phyloP scores from a whole-genome alignment of 2,329 filamentous ascomycete genomes.

The Ophiobolus disseminans region DNA sequence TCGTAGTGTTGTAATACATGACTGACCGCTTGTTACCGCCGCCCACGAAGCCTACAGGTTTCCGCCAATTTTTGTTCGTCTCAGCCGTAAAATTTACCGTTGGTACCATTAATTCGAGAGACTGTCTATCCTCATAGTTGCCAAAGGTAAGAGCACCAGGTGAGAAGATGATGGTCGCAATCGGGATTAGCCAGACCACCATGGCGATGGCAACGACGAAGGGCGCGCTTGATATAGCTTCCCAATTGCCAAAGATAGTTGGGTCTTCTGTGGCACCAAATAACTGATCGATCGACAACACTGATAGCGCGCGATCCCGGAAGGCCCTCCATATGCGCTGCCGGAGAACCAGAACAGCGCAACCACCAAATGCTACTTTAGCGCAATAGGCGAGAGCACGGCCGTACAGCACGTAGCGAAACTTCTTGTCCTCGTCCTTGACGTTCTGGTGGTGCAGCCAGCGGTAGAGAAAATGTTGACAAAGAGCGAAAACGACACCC shows the following conservation, averaged over 20 bases:
- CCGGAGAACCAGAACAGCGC: conserved; percentile 40
- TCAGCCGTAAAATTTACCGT: conserved; percentile 42
- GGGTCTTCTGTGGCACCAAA: conserved; percentile 46
- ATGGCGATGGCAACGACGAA: conserved; percentile 35
- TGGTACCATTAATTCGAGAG: conserved; percentile 16
- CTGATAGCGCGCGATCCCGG: conserved; percentile 37
- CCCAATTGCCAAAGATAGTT: conserved; percentile 43
- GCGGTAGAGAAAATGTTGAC: conserved; percentile 43
- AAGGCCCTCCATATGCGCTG: conserved; percentile 49
- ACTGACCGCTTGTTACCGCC: conserved; percentile 35
- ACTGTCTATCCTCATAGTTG: conserved; percentile 26
- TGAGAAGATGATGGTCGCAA: conserved; percentile 49
- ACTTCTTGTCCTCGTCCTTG: conserved; percentile 37
- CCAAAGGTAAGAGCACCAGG: conserved; percentile 48
- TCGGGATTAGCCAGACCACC: conserved; percentile 44
- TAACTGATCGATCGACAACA: conserved; percentile 45
- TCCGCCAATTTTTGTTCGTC: conserved; percentile 40
- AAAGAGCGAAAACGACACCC: conserved; percentile 39
- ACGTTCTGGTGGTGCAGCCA: conserved; percentile 35
- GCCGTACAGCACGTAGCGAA: conserved; percentile 43
- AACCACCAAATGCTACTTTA: conserved; percentile 45
- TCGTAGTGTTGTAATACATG: conserved; percentile 47
- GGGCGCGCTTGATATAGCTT: conserved; percentile 38
- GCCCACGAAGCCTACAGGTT: conserved; percentile 32
- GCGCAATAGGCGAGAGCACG: conserved; percentile 45